Conservation (phyloP, 441 rosid genomes). For the Bruguiera hainesii region DNA sequence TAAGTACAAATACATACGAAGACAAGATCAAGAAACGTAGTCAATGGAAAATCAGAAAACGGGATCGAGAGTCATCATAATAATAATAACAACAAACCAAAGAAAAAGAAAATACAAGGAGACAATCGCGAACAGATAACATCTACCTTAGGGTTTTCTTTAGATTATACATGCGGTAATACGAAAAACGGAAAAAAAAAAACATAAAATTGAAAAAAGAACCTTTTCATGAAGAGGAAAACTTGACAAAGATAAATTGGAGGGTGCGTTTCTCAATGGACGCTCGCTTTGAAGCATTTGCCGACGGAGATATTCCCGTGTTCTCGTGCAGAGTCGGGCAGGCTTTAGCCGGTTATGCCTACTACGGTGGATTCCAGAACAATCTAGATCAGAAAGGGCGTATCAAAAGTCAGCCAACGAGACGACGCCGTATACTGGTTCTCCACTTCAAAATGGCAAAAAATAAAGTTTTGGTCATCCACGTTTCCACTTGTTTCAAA, state of each 20-base stretch:
- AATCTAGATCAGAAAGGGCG: conserved; percentile 5
- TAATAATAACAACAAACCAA: neutral
- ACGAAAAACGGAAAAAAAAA: neutral
- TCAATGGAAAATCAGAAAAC: too few relatives aligned
- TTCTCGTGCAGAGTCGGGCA: neutral
- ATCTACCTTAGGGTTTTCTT: conserved; percentile 10
- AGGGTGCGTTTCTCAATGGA: neutral
- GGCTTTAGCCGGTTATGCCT: neutral
- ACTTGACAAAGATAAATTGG: neutral
- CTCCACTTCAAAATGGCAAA: neutral
- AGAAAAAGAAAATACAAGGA: neutral
- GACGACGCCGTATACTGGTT: conserved; percentile 12
- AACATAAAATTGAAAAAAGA: neutral
- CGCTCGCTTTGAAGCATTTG: neutral
- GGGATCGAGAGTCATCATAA: too few relatives aligned
- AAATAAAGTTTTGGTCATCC: neutral
- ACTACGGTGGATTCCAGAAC: conserved; percentile 12
- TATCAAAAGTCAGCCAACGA: conserved; percentile 3
- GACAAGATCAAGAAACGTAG: too few relatives aligned
- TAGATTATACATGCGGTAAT: neutral
- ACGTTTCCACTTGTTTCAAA: too few relatives aligned
- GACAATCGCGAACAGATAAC: neutral
- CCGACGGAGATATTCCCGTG: conserved; percentile 2
- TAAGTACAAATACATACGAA: too few relatives aligned
- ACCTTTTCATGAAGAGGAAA: neutral